A percentile compares a stretch with the other conserved stretches of the same genome.
Evolutionary conservation across 495 filamentous ascomycete genomes (phyloP).

Genomic region (Trichoderma erinaceum): DNA sequence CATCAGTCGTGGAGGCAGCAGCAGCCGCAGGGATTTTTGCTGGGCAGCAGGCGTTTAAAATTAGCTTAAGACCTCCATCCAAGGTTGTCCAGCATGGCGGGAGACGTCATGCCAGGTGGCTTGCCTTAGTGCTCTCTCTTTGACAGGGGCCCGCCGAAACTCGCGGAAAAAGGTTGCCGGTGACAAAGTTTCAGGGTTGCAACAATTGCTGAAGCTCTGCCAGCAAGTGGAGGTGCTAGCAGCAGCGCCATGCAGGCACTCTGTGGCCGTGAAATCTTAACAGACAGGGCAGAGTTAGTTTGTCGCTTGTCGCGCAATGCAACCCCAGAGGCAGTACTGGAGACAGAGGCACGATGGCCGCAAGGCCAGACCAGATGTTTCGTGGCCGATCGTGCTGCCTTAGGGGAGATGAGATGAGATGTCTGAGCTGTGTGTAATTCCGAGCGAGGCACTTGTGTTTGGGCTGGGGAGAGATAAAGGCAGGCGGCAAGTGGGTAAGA

Average conservation of each 20-base stretch:
- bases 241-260: neutral
- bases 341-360: neutral
- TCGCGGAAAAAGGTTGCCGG: constrained; percentile 1
- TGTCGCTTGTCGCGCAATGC: constrained; percentile 7
- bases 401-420: neutral
- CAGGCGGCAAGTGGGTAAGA: constrained; percentile 8
- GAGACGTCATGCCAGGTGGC: constrained; percentile 6
- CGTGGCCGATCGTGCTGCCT: neutral
- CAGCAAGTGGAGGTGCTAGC: neutral
- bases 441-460: neutral
- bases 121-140: constrained; percentile 14
- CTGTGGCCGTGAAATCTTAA: too few relatives aligned
- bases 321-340: neutral
- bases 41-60: neutral
- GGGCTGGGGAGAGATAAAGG: neutral
- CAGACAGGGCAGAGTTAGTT: too few relatives aligned
- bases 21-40: neutral
- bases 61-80: neutral
- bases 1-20: too few relatives aligned
- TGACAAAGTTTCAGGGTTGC: neutral
- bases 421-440: neutral
- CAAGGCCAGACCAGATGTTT: neutral
- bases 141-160: neutral
- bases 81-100: neutral
- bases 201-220: neutral